A percentile compares a stretch with the other conserved stretches of the same genome.
Conservation (phyloP, 1,284 basidiomycete genomes). For the Meripilus lineatus region DNA sequence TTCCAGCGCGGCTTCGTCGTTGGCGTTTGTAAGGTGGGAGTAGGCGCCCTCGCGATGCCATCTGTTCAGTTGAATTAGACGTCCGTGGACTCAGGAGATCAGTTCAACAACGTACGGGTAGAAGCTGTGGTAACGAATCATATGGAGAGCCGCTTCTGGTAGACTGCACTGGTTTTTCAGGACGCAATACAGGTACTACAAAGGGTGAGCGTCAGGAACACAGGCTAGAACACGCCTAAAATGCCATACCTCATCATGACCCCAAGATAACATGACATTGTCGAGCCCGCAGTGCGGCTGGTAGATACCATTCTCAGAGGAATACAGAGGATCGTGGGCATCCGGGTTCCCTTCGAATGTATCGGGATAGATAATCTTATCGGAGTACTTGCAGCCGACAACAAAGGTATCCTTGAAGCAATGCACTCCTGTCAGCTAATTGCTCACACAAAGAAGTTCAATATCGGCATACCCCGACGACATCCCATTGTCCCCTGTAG, state of each 20-base stretch:
- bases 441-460: not conserved
- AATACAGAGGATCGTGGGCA: slow-evolving; percentile 62
- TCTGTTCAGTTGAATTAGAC: slow-evolving; percentile 23
- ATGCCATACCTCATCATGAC: slow-evolving; percentile 74
- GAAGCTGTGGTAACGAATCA: slow-evolving; percentile 94
- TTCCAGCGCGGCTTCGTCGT: slow-evolving; percentile 55
- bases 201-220: not conserved
- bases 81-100: not conserved
- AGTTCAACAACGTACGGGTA: slow-evolving; percentile 59
- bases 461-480: slow-evolving; percentile 64
- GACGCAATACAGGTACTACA: slow-evolving; percentile 64
- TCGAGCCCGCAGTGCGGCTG: slow-evolving; percentile 81
- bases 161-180: slow-evolving; percentile 76
- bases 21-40: slow-evolving; percentile 68
- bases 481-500: slow-evolving; percentile 90
- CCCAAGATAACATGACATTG: slow-evolving; percentile 89
- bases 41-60: slow-evolving; percentile 89
- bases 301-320: slow-evolving; percentile 83
- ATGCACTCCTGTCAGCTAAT: not conserved
- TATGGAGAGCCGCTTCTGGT: slow-evolving; percentile 78
- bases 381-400: slow-evolving; percentile 81
- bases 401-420: slow-evolving; percentile 80
- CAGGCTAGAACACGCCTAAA: slow-evolving; percentile 9
- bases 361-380: slow-evolving; percentile 84
- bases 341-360: slow-evolving; percentile 83